Percentiles rank a stretch among this genome's conserved stretches.
These are phyloP conservation scores for Neurospora sp. DNA, from an alignment of 495 filamentous ascomycete genomes.

Conservation along the genomic window DNA sequence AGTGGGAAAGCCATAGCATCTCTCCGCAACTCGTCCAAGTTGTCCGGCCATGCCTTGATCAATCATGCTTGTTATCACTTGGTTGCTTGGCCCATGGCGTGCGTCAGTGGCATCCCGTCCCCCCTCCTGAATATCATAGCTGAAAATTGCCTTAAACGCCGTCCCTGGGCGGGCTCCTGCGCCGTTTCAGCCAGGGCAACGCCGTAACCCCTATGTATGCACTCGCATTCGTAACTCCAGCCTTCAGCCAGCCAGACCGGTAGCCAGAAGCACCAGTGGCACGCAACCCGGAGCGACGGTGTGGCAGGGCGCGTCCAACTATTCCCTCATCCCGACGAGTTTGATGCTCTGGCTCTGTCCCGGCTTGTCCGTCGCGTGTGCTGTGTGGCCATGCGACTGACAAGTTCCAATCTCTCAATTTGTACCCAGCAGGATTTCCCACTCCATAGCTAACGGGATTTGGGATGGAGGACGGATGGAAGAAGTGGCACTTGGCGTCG, in stretches of 20 bases:
- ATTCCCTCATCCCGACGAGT: background rate
- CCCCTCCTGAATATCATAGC: background rate
- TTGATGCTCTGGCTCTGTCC: background rate
- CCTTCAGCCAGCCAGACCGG: background rate
- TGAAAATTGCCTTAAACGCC: background rate
- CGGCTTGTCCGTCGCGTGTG: background rate
- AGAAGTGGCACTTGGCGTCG: background rate
- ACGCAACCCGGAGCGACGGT: background rate
- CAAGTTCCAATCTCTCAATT: background rate
- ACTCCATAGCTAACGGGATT: background rate
- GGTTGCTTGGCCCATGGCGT: background rate
- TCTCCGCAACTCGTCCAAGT: background rate
- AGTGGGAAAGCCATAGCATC: background rate
- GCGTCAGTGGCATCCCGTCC: background rate
- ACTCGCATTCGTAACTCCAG: background rate
- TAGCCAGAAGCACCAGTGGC: background rate
- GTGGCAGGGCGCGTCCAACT: background rate
- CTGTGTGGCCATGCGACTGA: background rate
- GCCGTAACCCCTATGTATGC: background rate
- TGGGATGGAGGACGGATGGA: background rate
- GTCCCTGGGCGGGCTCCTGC: background rate
- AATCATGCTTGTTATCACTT: background rate
- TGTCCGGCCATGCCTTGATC: background rate
- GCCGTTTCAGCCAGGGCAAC: background rate
- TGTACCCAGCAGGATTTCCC: background rate